These are phyloP conservation scores for Pelagomonas calceolata DNA, from an alignment of 108 stramenopile species.

Conservation along the genomic window DNA sequence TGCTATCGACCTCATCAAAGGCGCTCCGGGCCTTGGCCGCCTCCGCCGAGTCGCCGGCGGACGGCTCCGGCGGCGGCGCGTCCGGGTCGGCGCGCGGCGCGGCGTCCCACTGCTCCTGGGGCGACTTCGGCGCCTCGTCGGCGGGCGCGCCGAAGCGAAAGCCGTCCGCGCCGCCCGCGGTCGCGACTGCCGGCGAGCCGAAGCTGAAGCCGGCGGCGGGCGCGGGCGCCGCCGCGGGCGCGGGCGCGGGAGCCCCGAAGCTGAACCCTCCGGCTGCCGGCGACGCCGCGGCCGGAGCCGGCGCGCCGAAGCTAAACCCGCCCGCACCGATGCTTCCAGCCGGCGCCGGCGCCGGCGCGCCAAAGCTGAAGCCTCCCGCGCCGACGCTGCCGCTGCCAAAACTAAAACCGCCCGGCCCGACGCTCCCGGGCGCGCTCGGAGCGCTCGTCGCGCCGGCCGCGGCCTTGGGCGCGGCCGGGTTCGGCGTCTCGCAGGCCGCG, in stretches of 20 bases:
- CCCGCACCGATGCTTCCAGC: not conserved
- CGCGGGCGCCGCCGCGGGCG: not conserved
- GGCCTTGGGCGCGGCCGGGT: not conserved
- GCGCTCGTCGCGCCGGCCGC: not conserved
- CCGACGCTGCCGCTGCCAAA: not conserved
- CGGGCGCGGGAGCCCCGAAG: not conserved
- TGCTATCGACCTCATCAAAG: conserved; percentile 45
- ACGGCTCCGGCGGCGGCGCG: not conserved
- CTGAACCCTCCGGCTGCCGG: not conserved
- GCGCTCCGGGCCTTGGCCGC: conserved; percentile 18
- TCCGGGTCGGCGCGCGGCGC: not conserved
- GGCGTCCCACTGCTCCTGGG: not conserved
- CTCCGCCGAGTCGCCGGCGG: not conserved
- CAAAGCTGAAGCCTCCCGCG: too few relatives aligned
- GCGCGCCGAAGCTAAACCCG: not conserved
- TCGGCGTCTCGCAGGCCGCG: conserved; percentile 50
- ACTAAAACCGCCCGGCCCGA: not conserved
- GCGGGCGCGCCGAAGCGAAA: not conserved
- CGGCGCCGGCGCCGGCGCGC: not conserved
- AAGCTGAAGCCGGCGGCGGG: not conserved
- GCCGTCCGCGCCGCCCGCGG: not conserved
- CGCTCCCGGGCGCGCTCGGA: too few relatives aligned
- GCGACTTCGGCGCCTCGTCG: not conserved
- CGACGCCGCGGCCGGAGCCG: not conserved
- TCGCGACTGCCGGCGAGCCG: not conserved